Percentiles rank a stretch among this genome's conserved stretches.
Evolutionary conservation across 306 rosid species (phyloP).

Genomic region (Inga oerstediana): DNA sequence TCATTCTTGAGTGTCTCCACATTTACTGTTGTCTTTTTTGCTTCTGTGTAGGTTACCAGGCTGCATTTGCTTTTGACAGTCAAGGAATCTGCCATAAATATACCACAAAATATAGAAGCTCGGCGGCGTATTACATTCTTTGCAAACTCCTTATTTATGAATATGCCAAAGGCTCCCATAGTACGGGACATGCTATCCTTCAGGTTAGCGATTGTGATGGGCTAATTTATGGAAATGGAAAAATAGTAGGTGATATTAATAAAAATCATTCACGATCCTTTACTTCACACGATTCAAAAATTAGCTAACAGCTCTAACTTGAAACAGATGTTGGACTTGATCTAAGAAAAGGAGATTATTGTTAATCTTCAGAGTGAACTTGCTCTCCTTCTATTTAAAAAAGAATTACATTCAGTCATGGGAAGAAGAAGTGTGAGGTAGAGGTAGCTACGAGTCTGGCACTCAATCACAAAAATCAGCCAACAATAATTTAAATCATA

Average conservation of each 20-base stretch:
- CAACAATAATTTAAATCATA: no score
- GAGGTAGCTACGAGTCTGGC: no score
- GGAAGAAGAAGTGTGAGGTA: no score
- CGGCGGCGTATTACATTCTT: slow-evolving; percentile 80
- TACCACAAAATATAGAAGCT: slow-evolving; percentile 75
- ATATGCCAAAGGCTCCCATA: slow-evolving; percentile 69
- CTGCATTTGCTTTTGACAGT: slow-evolving; percentile 71
- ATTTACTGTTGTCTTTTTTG: slow-evolving; percentile 12
- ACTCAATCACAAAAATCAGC: no score
- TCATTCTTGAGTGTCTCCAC: slow-evolving; percentile 5
- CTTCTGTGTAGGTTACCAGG: slow-evolving; percentile 54
- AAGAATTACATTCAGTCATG: no score
- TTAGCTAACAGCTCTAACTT: no score
- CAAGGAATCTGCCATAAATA: slow-evolving; percentile 81
- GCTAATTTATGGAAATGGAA: background rate
- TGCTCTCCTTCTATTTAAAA: no score
- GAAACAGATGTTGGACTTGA: no score
- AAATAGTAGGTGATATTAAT: background rate
- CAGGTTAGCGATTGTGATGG: slow-evolving; percentile 49
- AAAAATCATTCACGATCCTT: background rate
- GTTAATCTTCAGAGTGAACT: no score
- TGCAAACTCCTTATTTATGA: slow-evolving; percentile 78
- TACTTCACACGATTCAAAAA: background rate
- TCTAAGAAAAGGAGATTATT: no score
- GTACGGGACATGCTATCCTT: slow-evolving; percentile 70